Conservation (phyloP, 257 asterid species). For the Misopates orontium region DNA sequence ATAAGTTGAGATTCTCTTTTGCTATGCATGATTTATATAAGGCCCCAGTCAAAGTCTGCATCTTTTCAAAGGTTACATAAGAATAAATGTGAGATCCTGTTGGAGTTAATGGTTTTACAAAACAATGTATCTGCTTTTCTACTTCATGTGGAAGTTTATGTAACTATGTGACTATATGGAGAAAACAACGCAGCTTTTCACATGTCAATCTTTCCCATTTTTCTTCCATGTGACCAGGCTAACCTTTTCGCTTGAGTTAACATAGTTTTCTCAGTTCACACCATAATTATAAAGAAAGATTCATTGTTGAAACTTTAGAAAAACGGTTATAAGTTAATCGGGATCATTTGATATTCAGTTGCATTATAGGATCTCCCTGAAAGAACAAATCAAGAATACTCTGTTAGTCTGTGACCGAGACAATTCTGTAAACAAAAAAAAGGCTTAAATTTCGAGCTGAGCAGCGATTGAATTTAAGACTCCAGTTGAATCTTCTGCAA, state of each 20-base stretch:
- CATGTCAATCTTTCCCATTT: too few species aligned
- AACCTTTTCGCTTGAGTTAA: too few species aligned
- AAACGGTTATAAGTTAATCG: background rate
- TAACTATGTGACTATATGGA: background rate
- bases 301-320: background rate
- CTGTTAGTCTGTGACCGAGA: constrained; percentile 8
- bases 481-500: background rate
- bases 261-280: too few species aligned
- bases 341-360: too few species aligned
- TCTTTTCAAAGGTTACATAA: background rate
- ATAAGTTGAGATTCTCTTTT: background rate
- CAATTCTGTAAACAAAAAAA: background rate
- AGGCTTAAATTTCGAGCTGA: background rate
- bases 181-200: background rate
- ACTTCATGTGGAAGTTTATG: background rate
- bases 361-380: too few species aligned
- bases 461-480: background rate
- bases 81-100: background rate
- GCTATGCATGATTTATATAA: background rate
- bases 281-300: too few species aligned
- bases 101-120: background rate
- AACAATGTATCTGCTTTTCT: background rate
- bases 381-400: background rate
- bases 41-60: background rate
- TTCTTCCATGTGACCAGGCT: too few species aligned